A percentile compares a stretch with the other conserved stretches of the same genome.
These are phyloP conservation scores for Fragaria iinumae DNA, from an alignment of 306 rosid genomes.

Conservation along the genomic window DNA sequence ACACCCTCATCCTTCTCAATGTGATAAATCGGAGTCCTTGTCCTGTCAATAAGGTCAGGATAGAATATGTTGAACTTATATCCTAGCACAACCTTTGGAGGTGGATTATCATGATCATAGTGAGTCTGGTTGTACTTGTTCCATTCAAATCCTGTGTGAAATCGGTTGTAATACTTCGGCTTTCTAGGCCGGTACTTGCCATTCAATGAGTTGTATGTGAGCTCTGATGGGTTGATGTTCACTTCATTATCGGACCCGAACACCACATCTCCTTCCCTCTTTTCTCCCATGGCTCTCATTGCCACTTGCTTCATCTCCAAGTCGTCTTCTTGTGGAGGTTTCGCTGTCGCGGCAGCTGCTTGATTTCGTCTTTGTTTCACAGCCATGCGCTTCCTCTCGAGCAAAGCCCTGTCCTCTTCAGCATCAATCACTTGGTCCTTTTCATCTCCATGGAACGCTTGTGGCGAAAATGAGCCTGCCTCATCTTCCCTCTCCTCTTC, in stretches of 20 bases:
- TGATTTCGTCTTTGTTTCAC: conserved; percentile 73
- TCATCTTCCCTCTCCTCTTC: conserved; percentile 44
- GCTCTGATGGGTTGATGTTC: conserved; percentile 20
- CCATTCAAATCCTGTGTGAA: conserved; percentile 96
- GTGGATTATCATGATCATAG: conserved; percentile 98
- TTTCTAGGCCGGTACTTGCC: conserved; percentile 95
- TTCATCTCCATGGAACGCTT: conserved; percentile 74
- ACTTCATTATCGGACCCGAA: conserved; percentile 89
- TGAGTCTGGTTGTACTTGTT: conserved; percentile 96
- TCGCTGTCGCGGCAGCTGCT: conserved; percentile 65
- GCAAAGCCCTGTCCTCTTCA: conserved; percentile 84
- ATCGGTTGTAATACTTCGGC: conserved; percentile 92
- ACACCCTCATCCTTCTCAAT: conserved; percentile 69
- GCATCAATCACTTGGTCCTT: conserved; percentile 81
- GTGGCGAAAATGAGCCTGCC: conserved; percentile 85
- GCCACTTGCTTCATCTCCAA: conserved; percentile 66
- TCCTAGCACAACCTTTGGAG: conserved; percentile 89
- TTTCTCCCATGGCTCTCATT: conserved; percentile 80
- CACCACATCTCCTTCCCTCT: conserved; percentile 94
- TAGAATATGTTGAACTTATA: conserved; percentile 89
- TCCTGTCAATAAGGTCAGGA: conserved; percentile 95
- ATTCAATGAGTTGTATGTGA: conserved; percentile 61
- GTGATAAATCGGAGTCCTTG: conserved; percentile 65
- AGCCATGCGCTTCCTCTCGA: conserved; percentile 67
- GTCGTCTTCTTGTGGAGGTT: conserved; percentile 63